phyloP scores from a whole-genome alignment of 1,284 basidiomycete genomes.

The Meira miltonrushii region DNA sequence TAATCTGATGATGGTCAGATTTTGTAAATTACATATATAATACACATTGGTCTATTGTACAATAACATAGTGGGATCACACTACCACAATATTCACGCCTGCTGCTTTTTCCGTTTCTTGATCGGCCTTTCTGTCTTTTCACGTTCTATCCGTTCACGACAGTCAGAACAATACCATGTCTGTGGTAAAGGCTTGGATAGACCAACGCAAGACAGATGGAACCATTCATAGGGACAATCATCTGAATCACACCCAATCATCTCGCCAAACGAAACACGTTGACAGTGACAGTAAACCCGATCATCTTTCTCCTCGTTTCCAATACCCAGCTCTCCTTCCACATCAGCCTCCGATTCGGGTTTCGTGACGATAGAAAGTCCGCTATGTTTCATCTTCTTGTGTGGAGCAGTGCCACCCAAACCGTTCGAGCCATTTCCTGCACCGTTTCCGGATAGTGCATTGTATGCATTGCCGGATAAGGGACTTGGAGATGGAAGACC shows the following conservation, averaged over 20 bases:
- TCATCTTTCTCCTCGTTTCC: conserved; percentile 38
- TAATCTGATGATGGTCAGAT: neutral
- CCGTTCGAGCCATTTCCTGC: too few relatives aligned
- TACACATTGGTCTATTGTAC: neutral
- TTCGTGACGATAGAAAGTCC: neutral
- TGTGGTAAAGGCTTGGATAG: conserved; percentile 47
- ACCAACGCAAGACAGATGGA: conserved; percentile 51
- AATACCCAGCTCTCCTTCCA: too few relatives aligned
- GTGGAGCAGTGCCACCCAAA: neutral
- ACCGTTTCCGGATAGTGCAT: too few relatives aligned
- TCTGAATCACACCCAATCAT: conserved; percentile 26
- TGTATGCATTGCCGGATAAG: too few relatives aligned
- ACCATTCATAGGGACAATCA: conserved; percentile 50
- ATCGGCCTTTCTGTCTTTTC: conserved; percentile 6
- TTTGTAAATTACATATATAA: neutral
- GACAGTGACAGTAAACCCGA: conserved; percentile 50
- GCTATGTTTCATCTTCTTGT: neutral
- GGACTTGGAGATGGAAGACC: neutral
- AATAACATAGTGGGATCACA: neutral
- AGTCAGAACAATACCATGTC: conserved; percentile 46
- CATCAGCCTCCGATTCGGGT: too few relatives aligned
- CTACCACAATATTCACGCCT: neutral
- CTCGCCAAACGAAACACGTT: conserved; percentile 49
- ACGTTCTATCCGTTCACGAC: conserved; percentile 13
- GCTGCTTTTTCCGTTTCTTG: conserved; percentile 14